Base-by-base conservation (phyloP, 2,329 filamentous ascomycete species). In the Beauveria pseudobassiana region DNA sequence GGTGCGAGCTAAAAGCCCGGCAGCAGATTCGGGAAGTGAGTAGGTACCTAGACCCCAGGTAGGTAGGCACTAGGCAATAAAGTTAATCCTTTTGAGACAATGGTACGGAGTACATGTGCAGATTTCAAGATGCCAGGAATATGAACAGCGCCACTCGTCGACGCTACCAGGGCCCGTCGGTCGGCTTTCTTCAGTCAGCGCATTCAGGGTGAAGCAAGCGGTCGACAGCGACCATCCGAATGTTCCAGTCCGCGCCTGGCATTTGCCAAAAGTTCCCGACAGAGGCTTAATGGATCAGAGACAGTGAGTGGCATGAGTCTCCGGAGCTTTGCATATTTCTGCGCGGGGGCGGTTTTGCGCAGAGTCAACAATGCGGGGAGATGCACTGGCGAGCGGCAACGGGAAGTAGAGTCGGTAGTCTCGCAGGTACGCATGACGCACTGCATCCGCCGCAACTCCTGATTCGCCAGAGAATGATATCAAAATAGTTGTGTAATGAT, bases 21-120 rank as follows among this genome's bases (percentile, higher is more conserved):
- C 63, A 63, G 54, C 58, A 54, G 52, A 59, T 58, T 63, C 64
- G 62, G 64, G 64, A 65, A 62, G 26, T 65, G 49, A 52, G n/a
- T 16, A 40, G 18, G 16, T 9, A 9, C 24, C 20, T 5, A n/a
- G 24, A n/a, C 50, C n/a, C 20, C 20, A 7, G 43, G 20, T 49
- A 9, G 22, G 12, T 46, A 24, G 20, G 28, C 28, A 30, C 22
- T 24, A 24, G 4, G 3, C 7, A 12, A 22, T 48, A 8, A 42
- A 18, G 3, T 7, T 18, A 7, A 40, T 24, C 12, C 6, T 14
- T 51, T 20, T 10, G 16, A 50, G 24, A 30, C 48, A 16, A 5
- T 40, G n/a, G 18, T 18, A 12, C 50, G 28, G 28, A 30, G 28
- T 30, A 30, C 28, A 40, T 40, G 18, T 40, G n/a, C 49, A 52